phyloP scores from a whole-genome alignment of 805 yeast genomes.

The Starmerella stigmatis region DNA sequence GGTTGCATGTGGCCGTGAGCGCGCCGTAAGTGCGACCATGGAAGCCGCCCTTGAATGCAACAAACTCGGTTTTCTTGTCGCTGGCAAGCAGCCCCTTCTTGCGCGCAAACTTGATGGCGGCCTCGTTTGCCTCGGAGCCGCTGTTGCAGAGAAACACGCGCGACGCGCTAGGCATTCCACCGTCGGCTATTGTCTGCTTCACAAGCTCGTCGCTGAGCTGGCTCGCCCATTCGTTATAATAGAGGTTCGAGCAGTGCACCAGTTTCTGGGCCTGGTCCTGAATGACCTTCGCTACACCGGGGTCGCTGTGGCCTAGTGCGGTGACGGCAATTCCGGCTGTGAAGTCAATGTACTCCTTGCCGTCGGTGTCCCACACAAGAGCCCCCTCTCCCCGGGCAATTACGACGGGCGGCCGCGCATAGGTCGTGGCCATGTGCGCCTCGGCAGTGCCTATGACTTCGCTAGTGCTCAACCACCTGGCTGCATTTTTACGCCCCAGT shows the following conservation, averaged over 20 bases:
- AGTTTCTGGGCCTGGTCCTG: slow-evolving; percentile 60
- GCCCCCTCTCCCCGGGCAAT: slow-evolving; percentile 75
- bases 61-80: slow-evolving; percentile 52
- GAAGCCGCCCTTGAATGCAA: slow-evolving; percentile 82
- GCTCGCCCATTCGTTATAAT: slow-evolving; percentile 75
- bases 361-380: slow-evolving; percentile 69
- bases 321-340: slow-evolving; percentile 97
- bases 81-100: slow-evolving; percentile 51
- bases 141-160: slow-evolving; percentile 62
- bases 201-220: slow-evolving; percentile 64
- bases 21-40: slow-evolving; percentile 97
- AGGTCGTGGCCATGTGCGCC: slow-evolving; percentile 30
- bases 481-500: background rate
- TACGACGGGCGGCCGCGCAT: slow-evolving; percentile 43
- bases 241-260: slow-evolving; percentile 77
- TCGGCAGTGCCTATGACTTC: slow-evolving; percentile 3
- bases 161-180: slow-evolving; percentile 74
- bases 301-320: slow-evolving; percentile 79
- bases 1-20: slow-evolving; percentile 80
- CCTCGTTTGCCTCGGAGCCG: slow-evolving; percentile 75
- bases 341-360: slow-evolving; percentile 70
- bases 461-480: slow-evolving; percentile 4
- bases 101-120: slow-evolving; percentile 68
- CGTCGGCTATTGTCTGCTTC: slow-evolving; percentile 52
- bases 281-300: slow-evolving; percentile 59